phyloP scores from a whole-genome alignment of 78 protist species.

The Monosiga brevicollis region DNA sequence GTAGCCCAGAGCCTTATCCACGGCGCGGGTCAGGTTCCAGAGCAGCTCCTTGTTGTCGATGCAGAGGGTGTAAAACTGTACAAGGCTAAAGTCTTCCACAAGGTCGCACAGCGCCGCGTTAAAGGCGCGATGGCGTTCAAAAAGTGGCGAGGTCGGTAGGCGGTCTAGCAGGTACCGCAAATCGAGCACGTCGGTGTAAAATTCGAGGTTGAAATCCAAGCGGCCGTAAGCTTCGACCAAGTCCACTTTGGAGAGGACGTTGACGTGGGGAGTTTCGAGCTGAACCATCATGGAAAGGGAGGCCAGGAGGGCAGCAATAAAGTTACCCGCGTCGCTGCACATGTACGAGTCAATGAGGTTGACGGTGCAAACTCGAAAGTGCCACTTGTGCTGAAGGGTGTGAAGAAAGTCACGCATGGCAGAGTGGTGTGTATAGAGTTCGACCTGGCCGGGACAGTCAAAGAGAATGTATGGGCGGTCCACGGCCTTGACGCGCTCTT shows the following conservation, averaged over 20 bases:
- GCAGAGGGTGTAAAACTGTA: neutral
- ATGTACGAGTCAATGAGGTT: constrained; percentile 69
- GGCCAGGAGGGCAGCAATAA: constrained; percentile 74
- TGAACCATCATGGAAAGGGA: constrained; percentile 74
- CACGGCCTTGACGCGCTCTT: constrained; percentile 53
- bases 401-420: constrained; percentile 35
- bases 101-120: neutral
- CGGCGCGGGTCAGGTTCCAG: neutral
- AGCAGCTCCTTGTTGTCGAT: neutral
- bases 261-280: constrained; percentile 89
- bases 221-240: constrained; percentile 54
- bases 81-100: constrained; percentile 1
- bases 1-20: neutral
- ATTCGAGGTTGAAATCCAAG: constrained; percentile 45
- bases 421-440: constrained; percentile 86
- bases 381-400: neutral
- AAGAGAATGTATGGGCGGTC: constrained; percentile 40
- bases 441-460: constrained; percentile 98
- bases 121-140: neutral
- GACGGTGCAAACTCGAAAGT: constrained; percentile 26
- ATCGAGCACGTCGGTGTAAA: constrained; percentile 68
- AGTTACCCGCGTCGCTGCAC: constrained; percentile 80
- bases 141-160: neutral
- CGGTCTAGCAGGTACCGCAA: constrained; percentile 17
- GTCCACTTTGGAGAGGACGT: constrained; percentile 91